Conservation (phyloP, 192 early-diverging fungal species). For the Backusella parvicylindrica region DNA sequence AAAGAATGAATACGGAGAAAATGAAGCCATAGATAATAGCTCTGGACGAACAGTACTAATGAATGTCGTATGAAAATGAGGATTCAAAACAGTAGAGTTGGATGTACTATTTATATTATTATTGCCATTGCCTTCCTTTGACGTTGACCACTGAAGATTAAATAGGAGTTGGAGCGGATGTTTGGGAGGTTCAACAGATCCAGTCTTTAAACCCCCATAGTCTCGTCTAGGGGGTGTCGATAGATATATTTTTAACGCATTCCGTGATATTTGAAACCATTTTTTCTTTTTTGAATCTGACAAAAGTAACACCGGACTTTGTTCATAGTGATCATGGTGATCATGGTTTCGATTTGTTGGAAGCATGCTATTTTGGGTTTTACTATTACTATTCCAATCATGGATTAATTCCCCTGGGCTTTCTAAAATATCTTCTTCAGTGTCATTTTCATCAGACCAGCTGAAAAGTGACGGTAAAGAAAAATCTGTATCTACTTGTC, state of each 20-base stretch:
- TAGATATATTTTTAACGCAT: neutral
- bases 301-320: neutral
- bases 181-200: slow-evolving; percentile 8
- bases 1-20: neutral
- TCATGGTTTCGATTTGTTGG: neutral
- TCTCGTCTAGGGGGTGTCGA: neutral
- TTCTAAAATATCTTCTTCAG: neutral
- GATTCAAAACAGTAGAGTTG: neutral
- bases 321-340: neutral
- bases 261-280: slow-evolving; percentile 1
- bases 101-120: neutral
- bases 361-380: neutral
- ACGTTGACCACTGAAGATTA: slow-evolving; percentile 3
- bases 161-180: slow-evolving; percentile 11
- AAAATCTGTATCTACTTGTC: neutral
- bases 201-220: slow-evolving; percentile 7
- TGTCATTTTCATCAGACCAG: neutral
- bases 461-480: neutral
- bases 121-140: neutral
- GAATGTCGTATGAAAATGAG: neutral
- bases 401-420: neutral
- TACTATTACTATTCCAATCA: neutral
- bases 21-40: neutral
- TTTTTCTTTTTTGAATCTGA: neutral
- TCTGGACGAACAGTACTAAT: neutral